Evolutionary conservation across 164 flowering plant genomes (phyloP), one percentile per base, ranked within the genome.

Genomic region (Santalum album): DNA sequence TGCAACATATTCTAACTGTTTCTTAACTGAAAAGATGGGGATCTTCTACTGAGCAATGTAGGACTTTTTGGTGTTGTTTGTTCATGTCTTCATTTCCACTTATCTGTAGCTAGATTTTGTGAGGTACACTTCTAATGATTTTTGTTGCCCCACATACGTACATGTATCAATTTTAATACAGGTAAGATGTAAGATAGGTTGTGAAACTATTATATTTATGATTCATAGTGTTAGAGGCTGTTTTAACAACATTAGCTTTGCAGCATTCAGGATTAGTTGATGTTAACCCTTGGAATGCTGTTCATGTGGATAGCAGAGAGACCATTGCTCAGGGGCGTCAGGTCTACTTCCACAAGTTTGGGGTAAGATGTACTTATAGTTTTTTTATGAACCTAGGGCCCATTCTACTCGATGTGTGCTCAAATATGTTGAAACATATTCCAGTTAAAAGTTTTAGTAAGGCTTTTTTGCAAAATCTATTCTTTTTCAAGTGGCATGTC

Each of bases 291-390:
- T 86, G 84, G 25, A 64, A 72, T 62, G 80, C 78, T 58, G 84
- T 83, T 54, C 72, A 55, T 25, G 43, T 80, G 78, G 82, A 75
- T 25, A 69, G 71, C 71, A 84, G 86, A 20, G 82, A 75, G 66
- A 75, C 79, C 61, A 65, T 83, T 65, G 78, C 78, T 50, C 79
- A 72, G 52, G 80, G 90, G 90, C 78, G 81, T 19, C 77, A 72
- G 61, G 53, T 53, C 24, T 72, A 70, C 71, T 76, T 75, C 53
- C 69, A 58, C 24, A 80, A 78, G 64, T 63, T 62, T 53, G 69
- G 78, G 74, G 81, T 77, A 71, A 58, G 81, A 57, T 49, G 20
- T 34, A 16, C 39, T 29, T 42, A n/a, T n/a, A n/a, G n/a, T 42
- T 18, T 42, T 42, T 16, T 2, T 17, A 18, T 42, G 20, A 42